Base-by-base conservation (phyloP, 345 rosid species). In the Eucalyptus camaldulensis region DNA sequence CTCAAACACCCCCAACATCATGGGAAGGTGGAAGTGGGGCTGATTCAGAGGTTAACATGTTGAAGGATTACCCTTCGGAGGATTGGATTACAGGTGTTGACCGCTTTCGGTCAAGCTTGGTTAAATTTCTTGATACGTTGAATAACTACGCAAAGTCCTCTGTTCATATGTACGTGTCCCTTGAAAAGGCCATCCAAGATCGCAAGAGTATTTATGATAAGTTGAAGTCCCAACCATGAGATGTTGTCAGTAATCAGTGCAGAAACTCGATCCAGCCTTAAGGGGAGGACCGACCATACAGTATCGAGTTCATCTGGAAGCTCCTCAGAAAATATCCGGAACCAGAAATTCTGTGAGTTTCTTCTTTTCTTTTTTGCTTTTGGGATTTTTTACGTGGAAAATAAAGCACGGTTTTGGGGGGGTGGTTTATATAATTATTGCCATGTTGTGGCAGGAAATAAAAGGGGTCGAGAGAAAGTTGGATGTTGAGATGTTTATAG, bases 51-150 rank as follows among this genome's bases (percentile, higher is more conserved):
- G 91, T 90, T 56, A 90, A 93, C 83, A 37, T 91, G 86, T 83
- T 91, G 90, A 92, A 90, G 91, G 96, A 95, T 27, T 96, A 94
- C 50, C 85, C 91, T 19, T 69, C 92, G 13, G 99, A 95, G 89
- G 96, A 94, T 88, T 90, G 90, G 87, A 89, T 90, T 49, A 89
- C 93, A 3, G 93, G 97, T 47, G 90, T 94, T 47, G 97, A 95
- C 87, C 93, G 93, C 13, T 96, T 98, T 81, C 91, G 88, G 81
- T 93, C 93, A 60, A 95, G 99, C 90, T 90, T 98, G 95, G 97
- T 91, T 87, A 92, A 45, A 44, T 97, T 97, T 92, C 90, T 96
- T 25, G 92, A 93, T 11, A 95, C 93, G 91, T 90, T 98, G 91
- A 94, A 88, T 31, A 90, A 80, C n/a, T 98, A 93, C 56, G 89